Base-by-base conservation (phyloP, 1,284 basidiomycete genomes). In the Fomitiporia mediterranea region DNA sequence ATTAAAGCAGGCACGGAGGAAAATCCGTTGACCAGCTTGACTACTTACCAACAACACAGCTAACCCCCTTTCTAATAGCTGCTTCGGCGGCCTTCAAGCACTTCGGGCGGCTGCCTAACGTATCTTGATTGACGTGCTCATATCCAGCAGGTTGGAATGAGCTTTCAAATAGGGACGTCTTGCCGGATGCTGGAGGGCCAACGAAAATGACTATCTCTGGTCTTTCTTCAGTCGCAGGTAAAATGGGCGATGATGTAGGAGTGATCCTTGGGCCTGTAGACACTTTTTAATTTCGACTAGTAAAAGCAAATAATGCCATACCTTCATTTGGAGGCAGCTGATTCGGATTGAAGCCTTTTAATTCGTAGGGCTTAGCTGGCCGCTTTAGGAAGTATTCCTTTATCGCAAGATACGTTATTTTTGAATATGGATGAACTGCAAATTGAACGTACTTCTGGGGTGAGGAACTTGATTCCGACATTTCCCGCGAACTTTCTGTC, bases 401-500 rank as follows among this genome's bases (percentile, higher is more conserved):
- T n/a, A 59, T 13, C 3, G 48, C 7, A 39, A 42, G 19, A 53
- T n/a, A n/a, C n/a, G n/a, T n/a, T n/a, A n/a, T n/a, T n/a, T n/a
- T n/a, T n/a, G n/a, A n/a, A n/a, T n/a, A n/a, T n/a, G n/a, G n/a
- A n/a, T n/a, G n/a, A n/a, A 40, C 55, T 43, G 56, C 25, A 64
- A n/a, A 48, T 13, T 32, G 17, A 11, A 37, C 68, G n/a, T 53
- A 78, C 78, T 66, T 83, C 81, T 1, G 82, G 82, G 0, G 91
- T 94, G 52, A 77, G 74, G 67, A 95, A 95, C 7, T 72, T 72
- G 2, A 95, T 65, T 0, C 77, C 84, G 8, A 87, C 68, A 63
- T 95, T 96, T 5, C 83, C 67, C 1, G 94, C 92, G 77, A 89
- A 91, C 68, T 94, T 94, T 39, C 86, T 78, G 70, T 96, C 94